These are phyloP conservation scores for Cryomyces minteri DNA, from an alignment of 495 filamentous ascomycete species.

Conservation along the genomic window DNA sequence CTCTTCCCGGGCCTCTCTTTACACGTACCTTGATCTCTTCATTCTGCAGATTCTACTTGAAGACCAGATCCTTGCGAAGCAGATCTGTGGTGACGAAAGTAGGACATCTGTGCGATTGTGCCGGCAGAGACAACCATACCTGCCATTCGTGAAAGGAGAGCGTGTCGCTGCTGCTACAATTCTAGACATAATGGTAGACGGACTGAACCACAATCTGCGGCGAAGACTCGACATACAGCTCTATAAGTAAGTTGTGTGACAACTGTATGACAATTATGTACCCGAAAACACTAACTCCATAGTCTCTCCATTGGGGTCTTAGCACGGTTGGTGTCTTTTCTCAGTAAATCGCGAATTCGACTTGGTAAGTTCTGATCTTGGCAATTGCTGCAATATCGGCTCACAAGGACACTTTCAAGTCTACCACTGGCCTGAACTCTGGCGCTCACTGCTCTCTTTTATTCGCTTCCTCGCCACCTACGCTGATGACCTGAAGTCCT, in stretches of 20 bases:
- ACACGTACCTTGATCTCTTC: constrained; percentile 67
- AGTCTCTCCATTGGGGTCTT: constrained; percentile 52
- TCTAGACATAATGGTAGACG: constrained; percentile 73
- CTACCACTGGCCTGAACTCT: constrained; percentile 95
- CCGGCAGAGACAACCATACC: constrained; percentile 71
- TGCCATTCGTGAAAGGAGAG: constrained; percentile 57
- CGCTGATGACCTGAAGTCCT: constrained; percentile 46
- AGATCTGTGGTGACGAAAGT: constrained; percentile 65
- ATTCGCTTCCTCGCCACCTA: constrained; percentile 86
- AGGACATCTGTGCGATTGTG: constrained; percentile 65
- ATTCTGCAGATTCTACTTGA: constrained; percentile 76
- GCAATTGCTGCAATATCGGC: too few species aligned
- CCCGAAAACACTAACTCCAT: neutral
- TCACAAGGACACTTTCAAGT: constrained; percentile 5
- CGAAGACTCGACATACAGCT: constrained; percentile 68
- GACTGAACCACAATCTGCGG: constrained; percentile 84
- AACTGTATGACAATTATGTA: neutral
- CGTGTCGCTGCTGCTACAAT: constrained; percentile 55
- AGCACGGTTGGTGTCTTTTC: constrained; percentile 63
- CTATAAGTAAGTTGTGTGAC: constrained; percentile 35
- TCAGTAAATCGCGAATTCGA: constrained; percentile 46
- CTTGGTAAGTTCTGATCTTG: constrained; percentile 6
- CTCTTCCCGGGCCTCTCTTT: constrained; percentile 54
- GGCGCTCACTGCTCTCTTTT: constrained; percentile 73
- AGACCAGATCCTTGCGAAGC: constrained; percentile 68